These are phyloP conservation scores for Lachnellula cervina DNA, from an alignment of 2,329 filamentous ascomycete genomes.

Conservation along the genomic window DNA sequence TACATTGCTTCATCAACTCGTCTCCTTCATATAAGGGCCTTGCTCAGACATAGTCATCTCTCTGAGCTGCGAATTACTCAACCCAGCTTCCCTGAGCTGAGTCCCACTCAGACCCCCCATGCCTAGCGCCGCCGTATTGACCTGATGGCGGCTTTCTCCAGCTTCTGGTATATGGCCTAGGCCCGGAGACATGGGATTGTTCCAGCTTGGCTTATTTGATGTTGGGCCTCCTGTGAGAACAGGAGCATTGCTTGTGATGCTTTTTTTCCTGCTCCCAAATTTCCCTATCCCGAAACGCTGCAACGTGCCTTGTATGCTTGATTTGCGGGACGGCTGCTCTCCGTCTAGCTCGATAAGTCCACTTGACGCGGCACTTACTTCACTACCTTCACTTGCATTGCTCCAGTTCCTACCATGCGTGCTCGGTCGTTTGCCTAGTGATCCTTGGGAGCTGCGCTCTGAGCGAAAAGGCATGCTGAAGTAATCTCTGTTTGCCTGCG, in stretches of 20 bases:
- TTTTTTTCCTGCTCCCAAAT: constrained; percentile 4
- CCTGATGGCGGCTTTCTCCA: constrained; percentile 15
- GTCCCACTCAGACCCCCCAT: constrained; percentile 1
- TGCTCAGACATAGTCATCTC: constrained; percentile 13
- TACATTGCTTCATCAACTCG: not conserved
- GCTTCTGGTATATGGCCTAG: constrained; percentile 22
- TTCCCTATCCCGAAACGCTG: constrained; percentile 31
- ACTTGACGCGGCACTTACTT: constrained; percentile 14
- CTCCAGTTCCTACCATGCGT: constrained; percentile 23
- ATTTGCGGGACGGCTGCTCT: not conserved
- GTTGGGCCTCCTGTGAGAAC: constrained; percentile 3
- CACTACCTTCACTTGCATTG: constrained; percentile 18
- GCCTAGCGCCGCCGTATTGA: constrained; percentile 1
- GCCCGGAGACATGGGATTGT: constrained; percentile 1
- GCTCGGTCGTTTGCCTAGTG: constrained; percentile 14
- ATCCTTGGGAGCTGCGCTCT: constrained; percentile 13
- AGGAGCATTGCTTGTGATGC: not conserved
- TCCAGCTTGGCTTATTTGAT: constrained; percentile 4
- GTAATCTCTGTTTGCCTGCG: constrained; percentile 15
- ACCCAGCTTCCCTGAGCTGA: constrained; percentile 6
- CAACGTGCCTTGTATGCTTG: constrained; percentile 9
- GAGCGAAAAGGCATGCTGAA: constrained; percentile 17
- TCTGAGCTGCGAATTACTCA: constrained; percentile 14
- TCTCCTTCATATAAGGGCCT: not conserved
- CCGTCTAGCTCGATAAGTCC: constrained; percentile 18